These are phyloP conservation scores for Fistulinella prunicolor DNA, from an alignment of 768 basidiomycete genomes.

Conservation along the genomic window DNA sequence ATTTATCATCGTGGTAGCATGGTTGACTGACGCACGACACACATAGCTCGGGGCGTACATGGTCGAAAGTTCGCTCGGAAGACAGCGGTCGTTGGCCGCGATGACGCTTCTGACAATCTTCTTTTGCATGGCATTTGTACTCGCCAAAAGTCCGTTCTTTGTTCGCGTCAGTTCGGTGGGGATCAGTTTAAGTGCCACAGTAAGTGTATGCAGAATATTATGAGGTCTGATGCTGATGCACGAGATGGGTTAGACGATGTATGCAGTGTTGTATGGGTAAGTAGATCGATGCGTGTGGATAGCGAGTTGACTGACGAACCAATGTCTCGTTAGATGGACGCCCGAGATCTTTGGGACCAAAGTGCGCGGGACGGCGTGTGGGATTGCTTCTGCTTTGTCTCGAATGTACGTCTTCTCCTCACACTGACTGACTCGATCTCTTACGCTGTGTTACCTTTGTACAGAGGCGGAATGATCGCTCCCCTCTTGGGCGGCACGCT, in stretches of 20 bases:
- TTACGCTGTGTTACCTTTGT: neutral
- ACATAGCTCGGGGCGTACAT: constrained; percentile 79
- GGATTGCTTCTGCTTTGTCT: constrained; percentile 82
- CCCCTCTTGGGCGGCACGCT: constrained; percentile 76
- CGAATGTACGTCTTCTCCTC: constrained; percentile 56
- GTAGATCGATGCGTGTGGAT: neutral
- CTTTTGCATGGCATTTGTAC: constrained; percentile 68
- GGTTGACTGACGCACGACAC: neutral
- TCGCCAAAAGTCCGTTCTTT: constrained; percentile 53
- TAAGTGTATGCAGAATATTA: too few relatives aligned
- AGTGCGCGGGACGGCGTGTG: constrained; percentile 86
- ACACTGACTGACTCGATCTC: neutral
- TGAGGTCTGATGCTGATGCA: too few relatives aligned
- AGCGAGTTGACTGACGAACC: neutral
- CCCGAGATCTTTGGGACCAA: constrained; percentile 84
- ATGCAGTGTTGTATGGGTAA: constrained; percentile 78
- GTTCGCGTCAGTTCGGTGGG: constrained; percentile 70
- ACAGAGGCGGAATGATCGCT: constrained; percentile 85
- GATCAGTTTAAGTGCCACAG: constrained; percentile 72
- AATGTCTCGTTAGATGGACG: constrained; percentile 56
- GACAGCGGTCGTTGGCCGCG: constrained; percentile 67
- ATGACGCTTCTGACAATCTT: constrained; percentile 75
- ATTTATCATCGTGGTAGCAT: neutral
- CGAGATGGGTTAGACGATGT: constrained; percentile 59
- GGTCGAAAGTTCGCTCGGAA: constrained; percentile 66